Conservation (phyloP, 768 basidiomycete genomes). For the Krasilnikovozyma curviuscula region DNA sequence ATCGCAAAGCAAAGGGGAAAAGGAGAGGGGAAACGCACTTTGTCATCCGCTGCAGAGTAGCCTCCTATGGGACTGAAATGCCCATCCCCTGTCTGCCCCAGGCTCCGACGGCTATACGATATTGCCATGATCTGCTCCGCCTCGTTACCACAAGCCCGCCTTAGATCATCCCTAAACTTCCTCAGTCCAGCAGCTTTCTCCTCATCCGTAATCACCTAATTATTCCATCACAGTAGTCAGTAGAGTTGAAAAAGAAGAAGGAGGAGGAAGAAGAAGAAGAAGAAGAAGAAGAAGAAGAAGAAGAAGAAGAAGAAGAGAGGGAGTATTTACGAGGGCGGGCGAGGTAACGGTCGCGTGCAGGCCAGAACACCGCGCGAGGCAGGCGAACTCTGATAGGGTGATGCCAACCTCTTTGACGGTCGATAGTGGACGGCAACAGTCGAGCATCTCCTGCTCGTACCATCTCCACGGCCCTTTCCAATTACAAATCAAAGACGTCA, state of each 20-base stretch:
- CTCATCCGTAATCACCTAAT: background rate
- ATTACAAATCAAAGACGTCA: background rate
- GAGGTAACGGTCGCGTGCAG: background rate
- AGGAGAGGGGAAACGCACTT: background rate
- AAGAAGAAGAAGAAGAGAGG: too few relatives aligned
- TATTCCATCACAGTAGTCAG: too few relatives aligned
- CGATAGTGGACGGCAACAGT: constrained; percentile 7
- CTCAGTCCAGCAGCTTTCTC: background rate
- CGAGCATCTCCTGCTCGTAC: background rate
- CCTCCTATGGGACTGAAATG: constrained; percentile 14
- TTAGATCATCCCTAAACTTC: constrained; percentile 9
- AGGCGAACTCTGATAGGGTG: constrained; percentile 17
- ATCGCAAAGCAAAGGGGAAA: too few relatives aligned
- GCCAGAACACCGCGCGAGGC: constrained; percentile 17
- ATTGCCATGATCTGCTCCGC: constrained; percentile 12
- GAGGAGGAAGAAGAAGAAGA: too few relatives aligned
- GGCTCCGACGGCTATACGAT: constrained; percentile 9
- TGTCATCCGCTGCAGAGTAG: constrained; percentile 8
- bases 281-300: too few relatives aligned
- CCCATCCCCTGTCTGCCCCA: constrained; percentile 18
- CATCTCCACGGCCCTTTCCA: background rate
- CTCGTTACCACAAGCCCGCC: background rate
- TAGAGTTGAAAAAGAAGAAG: too few relatives aligned
- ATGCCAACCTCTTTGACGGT: constrained; percentile 13
- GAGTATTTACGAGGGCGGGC: too few relatives aligned